These are phyloP conservation scores for Saussurea involucrata DNA, from an alignment of 129 eudicot species.

Conservation along the genomic window DNA sequence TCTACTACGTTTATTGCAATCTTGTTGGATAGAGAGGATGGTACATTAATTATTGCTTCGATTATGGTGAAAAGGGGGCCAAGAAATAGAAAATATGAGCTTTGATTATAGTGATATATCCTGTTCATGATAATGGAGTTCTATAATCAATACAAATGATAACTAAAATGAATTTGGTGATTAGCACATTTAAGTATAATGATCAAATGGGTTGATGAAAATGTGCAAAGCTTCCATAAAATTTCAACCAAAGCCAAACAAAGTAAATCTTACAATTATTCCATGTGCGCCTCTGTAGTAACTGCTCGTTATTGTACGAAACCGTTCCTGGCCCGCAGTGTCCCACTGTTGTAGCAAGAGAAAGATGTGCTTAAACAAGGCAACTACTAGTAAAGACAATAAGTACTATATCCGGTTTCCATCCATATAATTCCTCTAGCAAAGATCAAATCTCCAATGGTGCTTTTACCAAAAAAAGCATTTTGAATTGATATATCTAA, in stretches of 20 bases:
- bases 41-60: background rate
- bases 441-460: background rate
- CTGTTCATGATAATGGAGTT: background rate
- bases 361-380: conserved; percentile 6
- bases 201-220: background rate
- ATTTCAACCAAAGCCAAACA: background rate
- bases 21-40: background rate
- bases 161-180: background rate
- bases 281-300: conserved; percentile 99
- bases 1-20: background rate
- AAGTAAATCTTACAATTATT: conserved; percentile 62
- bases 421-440: background rate
- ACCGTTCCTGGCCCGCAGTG: conserved; percentile 99
- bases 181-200: background rate
- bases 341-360: conserved; percentile 75
- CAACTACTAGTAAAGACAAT: background rate
- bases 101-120: background rate
- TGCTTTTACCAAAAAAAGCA: background rate
- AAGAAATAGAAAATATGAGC: background rate
- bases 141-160: background rate
- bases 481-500: background rate
- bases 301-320: conserved; percentile 96
- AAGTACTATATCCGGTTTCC: conserved; percentile 5
- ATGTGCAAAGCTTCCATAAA: background rate
- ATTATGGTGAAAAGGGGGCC: background rate